A percentile compares a stretch with the other conserved stretches of the same genome.
phyloP scores from a whole-genome alignment of 1,139 yeast genomes.

The Arxiozyma slooffiae region DNA sequence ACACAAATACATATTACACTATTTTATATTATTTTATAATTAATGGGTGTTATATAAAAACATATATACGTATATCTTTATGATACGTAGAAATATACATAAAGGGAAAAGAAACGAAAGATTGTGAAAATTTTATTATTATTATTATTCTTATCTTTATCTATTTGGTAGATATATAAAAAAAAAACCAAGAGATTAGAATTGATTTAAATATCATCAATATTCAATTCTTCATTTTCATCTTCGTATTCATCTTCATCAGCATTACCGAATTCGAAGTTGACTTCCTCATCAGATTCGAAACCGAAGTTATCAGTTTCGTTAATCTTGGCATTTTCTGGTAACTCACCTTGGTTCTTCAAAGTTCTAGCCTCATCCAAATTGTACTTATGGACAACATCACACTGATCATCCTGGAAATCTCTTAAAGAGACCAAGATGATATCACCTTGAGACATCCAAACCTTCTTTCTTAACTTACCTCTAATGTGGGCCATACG shows the following conservation, averaged over 20 bases:
- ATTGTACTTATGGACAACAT: conserved; percentile 91
- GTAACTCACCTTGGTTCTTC: conserved; percentile 93
- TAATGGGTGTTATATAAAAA: neutral
- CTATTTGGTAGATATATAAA: neutral
- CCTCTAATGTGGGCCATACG: conserved; percentile 98
- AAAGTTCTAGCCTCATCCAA: conserved; percentile 97
- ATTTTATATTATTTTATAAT: too few relatives aligned
- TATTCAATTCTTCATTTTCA: conserved; percentile 69
- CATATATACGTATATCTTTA: neutral
- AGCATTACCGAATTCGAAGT: conserved; percentile 96
- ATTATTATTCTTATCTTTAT: neutral
- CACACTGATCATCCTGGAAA: conserved; percentile 97
- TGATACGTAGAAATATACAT: neutral
- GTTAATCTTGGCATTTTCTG: conserved; percentile 91
- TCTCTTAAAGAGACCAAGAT: conserved; percentile 93
- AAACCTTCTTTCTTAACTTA: conserved; percentile 96
- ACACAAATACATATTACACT: too few relatives aligned
- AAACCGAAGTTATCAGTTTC: conserved; percentile 96
- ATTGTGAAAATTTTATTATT: too few relatives aligned
- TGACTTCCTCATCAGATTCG: conserved; percentile 94
- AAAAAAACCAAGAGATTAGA: too few relatives aligned
- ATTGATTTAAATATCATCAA: conserved; percentile 26
- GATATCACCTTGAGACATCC: conserved; percentile 99
- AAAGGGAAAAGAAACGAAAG: neutral
- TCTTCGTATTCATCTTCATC: conserved; percentile 70